Base-by-base conservation (phyloP, 78 protist species). In the Dictyostelium purpureum region DNA sequence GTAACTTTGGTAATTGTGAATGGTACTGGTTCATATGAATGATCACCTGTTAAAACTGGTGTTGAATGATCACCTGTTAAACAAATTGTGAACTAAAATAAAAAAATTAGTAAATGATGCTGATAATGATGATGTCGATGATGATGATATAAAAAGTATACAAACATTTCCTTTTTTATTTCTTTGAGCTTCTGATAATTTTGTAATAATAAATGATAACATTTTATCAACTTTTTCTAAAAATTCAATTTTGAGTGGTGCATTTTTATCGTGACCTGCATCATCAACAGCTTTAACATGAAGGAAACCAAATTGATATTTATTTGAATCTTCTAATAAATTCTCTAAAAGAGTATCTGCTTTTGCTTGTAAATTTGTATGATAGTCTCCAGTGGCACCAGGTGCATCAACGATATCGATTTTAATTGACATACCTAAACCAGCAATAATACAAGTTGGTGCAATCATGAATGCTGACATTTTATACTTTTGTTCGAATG, bases 41-140 rank as follows among this genome's bases (percentile, higher is more conserved):
- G 98, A 61, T 97, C 98, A 45, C 94, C 95, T 21, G 74, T 74
- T 14, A 54, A 47, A 9, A 77, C 87, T 5, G 98, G 98, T 26
- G 98, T 97, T 38, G 96, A 79, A 85, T 97, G 98, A 74, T 97
- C 98, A 31, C 97, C 98, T 28, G 96, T 96, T 24, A 96, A 56
- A 66, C 88, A 83, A 19, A 96, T 65, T 28, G 51, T 77, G 79
- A 21, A 59, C 38, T 33, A 57, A 24, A n/a, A n/a, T 37, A 9
- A 31, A 42, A 78, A 33, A 63, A 40, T 28, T 35, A 66, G 47
- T 35, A 28, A 18, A 37, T 14, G 19, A 6, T 65, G 10, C 4
- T 59, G 24, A 14, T 54, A 4, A 14, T 21, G 16, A 14, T 5
- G 16, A 14, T 54, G 24, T 54, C 4, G 16, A 14, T 54, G 24